Base-by-base conservation (phyloP, 140 eudicot genomes). In the Erigeron philadelphicus region DNA sequence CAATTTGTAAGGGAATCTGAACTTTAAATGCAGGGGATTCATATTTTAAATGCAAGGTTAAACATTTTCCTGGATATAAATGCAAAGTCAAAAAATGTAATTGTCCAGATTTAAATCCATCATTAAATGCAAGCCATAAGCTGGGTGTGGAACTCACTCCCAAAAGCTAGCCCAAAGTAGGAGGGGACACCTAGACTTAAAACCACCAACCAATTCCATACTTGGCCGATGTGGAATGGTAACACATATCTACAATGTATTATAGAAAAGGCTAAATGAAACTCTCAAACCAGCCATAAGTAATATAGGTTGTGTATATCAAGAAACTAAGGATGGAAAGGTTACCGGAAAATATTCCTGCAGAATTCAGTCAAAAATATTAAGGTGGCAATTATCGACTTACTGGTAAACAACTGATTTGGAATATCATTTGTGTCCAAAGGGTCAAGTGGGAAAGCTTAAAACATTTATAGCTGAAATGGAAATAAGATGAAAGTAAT, bases 291-390 rank as follows among this genome's bases (percentile, higher is more conserved):
- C 23, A 53, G n/a, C 10, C 23, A 53, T 15, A 53, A 53, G 58
- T 59, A 11, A 59, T 11, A 4, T 11, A 11, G 5, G 18, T 59
- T 9, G 25, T 31, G 8, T 59, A 59, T 9, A 59, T 59, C 64
- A 11, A 59, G 64, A 59, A 25, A 59, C 45, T 59, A 31, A 21
- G 64, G 38, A 59, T n/a, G 6, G 65, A 60, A 60, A 60, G 35
- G 46, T 23, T 31, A 35, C 65, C 64, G 18, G 4, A 60, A 60
- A 35, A 31, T 25, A 4, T 60, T 60, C 65, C 15, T 10, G 31
- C 45, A 25, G 12, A 43, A 50, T 60, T 38, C 13, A 12, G 18
- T 16, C 11, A 11, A 53, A 21, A 53, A 15, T 53, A 8, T 53
- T 19, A 19, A 53, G 25, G 58, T 52, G 58, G 6, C 23, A 52